These are phyloP conservation scores for Pleurotus eryngii DNA, from an alignment of 768 basidiomycete species.

Conservation along the genomic window DNA sequence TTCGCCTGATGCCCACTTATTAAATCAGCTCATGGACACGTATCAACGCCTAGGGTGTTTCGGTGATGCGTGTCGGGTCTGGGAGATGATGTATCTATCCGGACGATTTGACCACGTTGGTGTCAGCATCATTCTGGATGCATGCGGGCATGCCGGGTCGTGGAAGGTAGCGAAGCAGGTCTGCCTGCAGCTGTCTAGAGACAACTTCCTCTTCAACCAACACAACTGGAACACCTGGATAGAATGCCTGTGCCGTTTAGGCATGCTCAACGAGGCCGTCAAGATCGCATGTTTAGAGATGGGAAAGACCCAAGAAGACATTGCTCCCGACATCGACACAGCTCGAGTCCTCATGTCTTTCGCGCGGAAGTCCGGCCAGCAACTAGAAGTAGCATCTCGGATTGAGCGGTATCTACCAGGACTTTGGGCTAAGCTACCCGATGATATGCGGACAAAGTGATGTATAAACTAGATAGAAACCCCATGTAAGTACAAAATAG, in stretches of 20 bases:
- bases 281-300: constrained; percentile 65
- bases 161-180: constrained; percentile 51
- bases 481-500: constrained; percentile 22
- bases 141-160: constrained; percentile 65
- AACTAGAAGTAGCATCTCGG: constrained; percentile 41
- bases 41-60: constrained; percentile 79
- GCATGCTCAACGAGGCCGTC: constrained; percentile 63
- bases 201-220: constrained; percentile 51
- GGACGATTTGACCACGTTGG: constrained; percentile 56
- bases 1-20: constrained; percentile 62
- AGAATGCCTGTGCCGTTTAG: constrained; percentile 80
- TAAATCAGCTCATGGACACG: constrained; percentile 87
- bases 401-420: constrained; percentile 39
- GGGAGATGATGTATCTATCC: constrained; percentile 70
- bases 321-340: constrained; percentile 47
- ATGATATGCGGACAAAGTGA: constrained; percentile 20
- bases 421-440: constrained; percentile 29
- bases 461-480: constrained; percentile 8
- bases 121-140: constrained; percentile 83
- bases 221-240: constrained; percentile 82
- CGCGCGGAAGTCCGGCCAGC: constrained; percentile 38
- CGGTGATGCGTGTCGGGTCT: constrained; percentile 69
- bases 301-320: constrained; percentile 39
- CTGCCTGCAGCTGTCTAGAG: constrained; percentile 45
- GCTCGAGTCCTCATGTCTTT: constrained; percentile 55